Evolutionary conservation across 2,329 filamentous ascomycete species (phyloP).

Genomic region (Epichloe elymi): DNA sequence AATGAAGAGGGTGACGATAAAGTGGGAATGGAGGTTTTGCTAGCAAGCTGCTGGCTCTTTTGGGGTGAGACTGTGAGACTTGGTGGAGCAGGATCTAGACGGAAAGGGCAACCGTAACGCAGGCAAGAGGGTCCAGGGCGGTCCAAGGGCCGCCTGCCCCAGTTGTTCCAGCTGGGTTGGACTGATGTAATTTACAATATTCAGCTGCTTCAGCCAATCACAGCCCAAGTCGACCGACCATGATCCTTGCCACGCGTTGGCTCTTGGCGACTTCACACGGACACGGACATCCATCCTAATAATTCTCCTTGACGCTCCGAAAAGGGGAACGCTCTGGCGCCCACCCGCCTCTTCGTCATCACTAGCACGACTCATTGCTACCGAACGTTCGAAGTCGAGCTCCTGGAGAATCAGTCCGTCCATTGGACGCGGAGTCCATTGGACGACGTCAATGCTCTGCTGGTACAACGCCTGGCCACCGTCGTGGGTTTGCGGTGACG

Average conservation of each 20-base stretch:
- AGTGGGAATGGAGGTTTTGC: neutral
- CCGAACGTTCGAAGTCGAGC: neutral
- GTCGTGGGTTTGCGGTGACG: no score
- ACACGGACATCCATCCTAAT: no score
- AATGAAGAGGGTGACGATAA: neutral
- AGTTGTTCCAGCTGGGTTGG: neutral
- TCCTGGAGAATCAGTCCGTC: neutral
- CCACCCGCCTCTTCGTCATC: neutral
- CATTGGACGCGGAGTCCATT: no score
- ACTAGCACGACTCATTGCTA: neutral
- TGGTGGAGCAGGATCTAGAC: neutral
- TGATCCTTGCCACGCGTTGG: neutral
- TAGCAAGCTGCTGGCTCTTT: neutral
- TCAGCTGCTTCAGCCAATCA: neutral
- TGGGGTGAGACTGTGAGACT: neutral
- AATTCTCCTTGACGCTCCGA: neutral
- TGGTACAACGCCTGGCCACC: no score
- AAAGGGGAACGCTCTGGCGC: neutral
- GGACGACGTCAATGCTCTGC: neutral
- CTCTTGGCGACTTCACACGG: no score
- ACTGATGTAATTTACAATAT: neutral
- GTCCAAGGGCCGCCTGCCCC: neutral
- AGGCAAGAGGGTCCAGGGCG: neutral
- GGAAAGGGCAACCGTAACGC: neutral
- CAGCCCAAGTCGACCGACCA: neutral